Conservation (phyloP, 805 yeast species). For the Scheffersomyces ergatensis region DNA sequence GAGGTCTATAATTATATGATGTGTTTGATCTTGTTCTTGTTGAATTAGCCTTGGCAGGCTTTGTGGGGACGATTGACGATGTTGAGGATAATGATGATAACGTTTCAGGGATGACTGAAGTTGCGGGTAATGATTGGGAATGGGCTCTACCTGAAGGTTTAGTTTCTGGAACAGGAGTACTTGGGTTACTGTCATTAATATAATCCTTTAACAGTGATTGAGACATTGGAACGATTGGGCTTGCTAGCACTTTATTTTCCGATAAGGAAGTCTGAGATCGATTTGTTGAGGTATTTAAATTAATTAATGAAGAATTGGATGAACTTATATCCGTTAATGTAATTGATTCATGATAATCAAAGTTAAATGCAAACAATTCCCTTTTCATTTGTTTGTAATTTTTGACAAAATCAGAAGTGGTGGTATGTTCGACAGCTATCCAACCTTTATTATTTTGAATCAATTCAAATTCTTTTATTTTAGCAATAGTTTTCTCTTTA, state of each 20-base stretch:
- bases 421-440: conserved; percentile 30
- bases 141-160: conserved; percentile 20
- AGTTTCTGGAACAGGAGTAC: conserved; percentile 1
- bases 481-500: conserved; percentile 8
- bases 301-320: conserved; percentile 5
- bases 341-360: conserved; percentile 7
- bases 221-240: conserved; percentile 30
- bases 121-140: conserved; percentile 31
- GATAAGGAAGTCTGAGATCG: conserved; percentile 9
- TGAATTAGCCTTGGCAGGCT: neutral
- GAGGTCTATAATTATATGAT: neutral
- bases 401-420: conserved; percentile 24
- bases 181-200: neutral
- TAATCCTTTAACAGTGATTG: conserved; percentile 9
- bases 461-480: conserved; percentile 19
- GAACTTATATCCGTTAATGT: conserved; percentile 5
- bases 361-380: conserved; percentile 13
- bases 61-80: neutral
- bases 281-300: conserved; percentile 5
- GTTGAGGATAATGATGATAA: conserved; percentile 5
- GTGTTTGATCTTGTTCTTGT: conserved; percentile 14
- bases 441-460: conserved; percentile 29
- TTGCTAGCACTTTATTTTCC: conserved; percentile 24
- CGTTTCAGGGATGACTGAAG: conserved; percentile 9
- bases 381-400: conserved; percentile 21